Base-by-base conservation (phyloP, 148 eudicot genomes). In the Diospyros lotus region DNA sequence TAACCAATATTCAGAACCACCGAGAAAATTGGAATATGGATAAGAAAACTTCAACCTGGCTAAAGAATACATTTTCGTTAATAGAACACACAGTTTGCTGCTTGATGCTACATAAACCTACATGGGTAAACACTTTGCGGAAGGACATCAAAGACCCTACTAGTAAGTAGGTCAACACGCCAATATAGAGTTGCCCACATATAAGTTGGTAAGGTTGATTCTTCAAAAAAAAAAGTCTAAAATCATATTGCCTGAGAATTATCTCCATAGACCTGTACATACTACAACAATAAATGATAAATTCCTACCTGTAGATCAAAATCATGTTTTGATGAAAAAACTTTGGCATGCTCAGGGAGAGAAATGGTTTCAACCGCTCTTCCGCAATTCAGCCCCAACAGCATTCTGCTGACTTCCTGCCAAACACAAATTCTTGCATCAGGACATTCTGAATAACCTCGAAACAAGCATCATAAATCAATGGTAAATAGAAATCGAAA, bases 371-470 rank as follows among this genome's bases (percentile, higher is more conserved):
- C 92, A 74, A 94, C 88, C 59, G 92, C 68, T 79, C 53, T 94
- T 73, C 97, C 98, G 83, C 92, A 89, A 76, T 94, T 94, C 75
- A 92, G 75, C 41, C 98, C 98, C 80, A 89, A 64, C 73, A 94
- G 87, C 84, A 94, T 13, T 62, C 97, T 89, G 77, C 89, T 89
- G 12, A 85, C 98, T 86, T 94, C 98, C 98, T 94, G 88, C 56
- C 72, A 71, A 74, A 71, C 38, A 69, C 1, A 40, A 7, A 28
- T 17, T 38, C 4, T 39, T 68, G 13, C 9, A 3, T 59, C 78
- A 67, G 46, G 59, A 42, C 38, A 59, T 17, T 75, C 43, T 0
- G 10, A 17, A 1, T 28, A 68, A 8, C 9, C 6, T 9, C 18
- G 7, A 10, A 6, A 68, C 53, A 18, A 64, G 4, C 15, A 63